These are phyloP conservation scores for Phalaenopsis aphrodite DNA, from an alignment of 106 monocot species.

Conservation along the genomic window DNA sequence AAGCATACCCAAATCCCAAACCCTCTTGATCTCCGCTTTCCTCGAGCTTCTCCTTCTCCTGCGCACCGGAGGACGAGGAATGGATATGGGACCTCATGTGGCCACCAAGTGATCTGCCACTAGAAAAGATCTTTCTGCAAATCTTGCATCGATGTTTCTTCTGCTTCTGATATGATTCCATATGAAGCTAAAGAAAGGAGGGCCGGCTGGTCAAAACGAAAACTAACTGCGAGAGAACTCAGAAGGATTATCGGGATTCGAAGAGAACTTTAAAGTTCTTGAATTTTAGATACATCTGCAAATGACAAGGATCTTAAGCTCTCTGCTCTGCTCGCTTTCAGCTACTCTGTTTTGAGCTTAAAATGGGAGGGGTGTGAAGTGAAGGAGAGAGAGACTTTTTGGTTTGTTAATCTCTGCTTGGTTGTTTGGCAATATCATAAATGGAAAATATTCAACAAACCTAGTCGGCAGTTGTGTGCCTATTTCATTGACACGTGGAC, in stretches of 20 bases:
- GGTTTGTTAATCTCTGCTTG: not conserved
- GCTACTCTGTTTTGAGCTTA: not conserved
- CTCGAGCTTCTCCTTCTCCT: not conserved
- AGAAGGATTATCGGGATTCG: not conserved
- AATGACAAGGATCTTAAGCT: not conserved
- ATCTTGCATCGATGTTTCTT: conserved; percentile 28
- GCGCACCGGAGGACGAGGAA: not conserved
- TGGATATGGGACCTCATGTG: conserved; percentile 47
- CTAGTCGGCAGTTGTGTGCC: too few relatives aligned
- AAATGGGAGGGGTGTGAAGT: not conserved
- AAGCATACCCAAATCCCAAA: conserved; percentile 18
- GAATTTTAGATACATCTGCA: not conserved
- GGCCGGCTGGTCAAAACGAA: not conserved
- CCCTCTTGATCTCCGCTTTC: not conserved
- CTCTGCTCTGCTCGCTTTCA: not conserved
- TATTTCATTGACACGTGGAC: too few relatives aligned
- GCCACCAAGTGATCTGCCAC: conserved; percentile 34
- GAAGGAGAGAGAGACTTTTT: not conserved
- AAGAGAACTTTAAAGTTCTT: conserved; percentile 4
- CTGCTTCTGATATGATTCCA: conserved; percentile 7
- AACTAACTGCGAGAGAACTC: not conserved
- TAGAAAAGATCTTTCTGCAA: conserved; percentile 31
- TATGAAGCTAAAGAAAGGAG: not conserved
- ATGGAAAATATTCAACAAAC: too few relatives aligned
- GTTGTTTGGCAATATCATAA: too few relatives aligned